phyloP scores from a whole-genome alignment of 148 eudicot genomes.

The Amaranthus palmeri region DNA sequence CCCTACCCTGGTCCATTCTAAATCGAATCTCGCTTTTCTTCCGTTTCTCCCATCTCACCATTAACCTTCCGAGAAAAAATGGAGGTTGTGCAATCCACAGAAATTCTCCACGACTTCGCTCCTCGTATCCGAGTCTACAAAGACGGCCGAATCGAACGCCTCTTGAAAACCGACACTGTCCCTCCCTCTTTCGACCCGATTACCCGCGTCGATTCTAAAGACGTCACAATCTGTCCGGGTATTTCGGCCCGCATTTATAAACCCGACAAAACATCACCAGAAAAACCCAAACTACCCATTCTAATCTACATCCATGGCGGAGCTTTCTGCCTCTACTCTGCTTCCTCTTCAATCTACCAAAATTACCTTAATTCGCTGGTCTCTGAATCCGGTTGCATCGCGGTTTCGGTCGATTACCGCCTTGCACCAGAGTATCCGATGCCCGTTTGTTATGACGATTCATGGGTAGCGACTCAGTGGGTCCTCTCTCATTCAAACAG shows the following conservation, averaged over 20 bases:
- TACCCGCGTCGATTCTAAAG: conserved; percentile 35
- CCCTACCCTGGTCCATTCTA: too few relatives aligned
- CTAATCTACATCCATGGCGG: conserved; percentile 45
- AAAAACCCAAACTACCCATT: conserved; percentile 25
- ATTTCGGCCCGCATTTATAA: conserved; percentile 34
- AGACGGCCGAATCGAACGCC: conserved; percentile 33
- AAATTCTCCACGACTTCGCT: conserved; percentile 42
- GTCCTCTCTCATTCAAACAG: conserved; percentile 22
- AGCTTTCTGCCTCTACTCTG: conserved; percentile 39
- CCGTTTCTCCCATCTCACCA: too few relatives aligned
- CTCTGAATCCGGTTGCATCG: conserved; percentile 21
- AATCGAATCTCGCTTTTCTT: too few relatives aligned
- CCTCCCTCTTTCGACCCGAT: conserved; percentile 24
- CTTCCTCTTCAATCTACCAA: conserved; percentile 33
- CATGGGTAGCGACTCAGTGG: conserved; percentile 43
- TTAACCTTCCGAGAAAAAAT: not conserved
- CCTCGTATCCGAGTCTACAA: conserved; percentile 39
- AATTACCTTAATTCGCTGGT: conserved; percentile 27
- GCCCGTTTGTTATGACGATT: conserved; percentile 44
- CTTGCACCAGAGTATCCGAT: conserved; percentile 50
- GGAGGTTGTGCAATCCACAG: conserved; percentile 12
- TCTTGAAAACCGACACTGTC: conserved; percentile 11
- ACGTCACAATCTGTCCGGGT: conserved; percentile 25
- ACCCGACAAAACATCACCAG: not conserved
- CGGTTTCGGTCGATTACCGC: conserved; percentile 39